phyloP scores from a whole-genome alignment of 208 protist species.

The Leishmania turanica region DNA sequence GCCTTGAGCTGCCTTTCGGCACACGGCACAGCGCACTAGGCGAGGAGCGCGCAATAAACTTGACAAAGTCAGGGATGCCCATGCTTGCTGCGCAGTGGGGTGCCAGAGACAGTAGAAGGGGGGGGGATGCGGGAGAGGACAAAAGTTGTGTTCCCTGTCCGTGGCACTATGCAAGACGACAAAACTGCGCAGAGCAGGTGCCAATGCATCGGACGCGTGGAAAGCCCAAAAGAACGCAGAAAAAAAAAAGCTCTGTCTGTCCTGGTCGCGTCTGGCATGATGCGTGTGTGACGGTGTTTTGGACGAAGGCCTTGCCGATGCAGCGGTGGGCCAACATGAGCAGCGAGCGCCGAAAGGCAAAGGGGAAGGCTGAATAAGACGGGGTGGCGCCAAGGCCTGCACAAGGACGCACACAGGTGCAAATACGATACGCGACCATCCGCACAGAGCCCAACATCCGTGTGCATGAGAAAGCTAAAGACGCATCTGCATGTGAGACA shows the following conservation, averaged over 20 bases:
- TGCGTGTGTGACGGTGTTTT: background rate
- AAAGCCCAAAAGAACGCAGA: background rate
- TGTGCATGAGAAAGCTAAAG: background rate
- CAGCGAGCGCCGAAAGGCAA: background rate
- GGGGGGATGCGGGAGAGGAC: background rate
- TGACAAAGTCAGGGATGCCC: slow-evolving; percentile 88
- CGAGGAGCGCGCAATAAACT: slow-evolving; percentile 72
- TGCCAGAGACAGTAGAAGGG: background rate
- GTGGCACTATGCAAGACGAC: background rate
- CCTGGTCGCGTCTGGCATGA: background rate
- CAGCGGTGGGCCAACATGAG: background rate
- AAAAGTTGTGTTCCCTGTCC: background rate
- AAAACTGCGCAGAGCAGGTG: too few species aligned
- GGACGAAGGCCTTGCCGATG: background rate
- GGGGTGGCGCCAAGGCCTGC: background rate
- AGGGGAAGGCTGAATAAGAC: background rate
- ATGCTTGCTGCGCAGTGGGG: slow-evolving; percentile 17
- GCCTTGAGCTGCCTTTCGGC: slow-evolving; percentile 28
- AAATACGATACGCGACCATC: background rate
- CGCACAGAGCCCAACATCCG: background rate
- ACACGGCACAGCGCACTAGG: slow-evolving; percentile 68
- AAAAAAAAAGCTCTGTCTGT: too few species aligned
- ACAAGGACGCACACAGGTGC: background rate
- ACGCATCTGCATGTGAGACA: background rate
- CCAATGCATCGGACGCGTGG: background rate